phyloP scores from a whole-genome alignment of 352 stramenopile genomes.

The Globisporangium abappressorium region DNA sequence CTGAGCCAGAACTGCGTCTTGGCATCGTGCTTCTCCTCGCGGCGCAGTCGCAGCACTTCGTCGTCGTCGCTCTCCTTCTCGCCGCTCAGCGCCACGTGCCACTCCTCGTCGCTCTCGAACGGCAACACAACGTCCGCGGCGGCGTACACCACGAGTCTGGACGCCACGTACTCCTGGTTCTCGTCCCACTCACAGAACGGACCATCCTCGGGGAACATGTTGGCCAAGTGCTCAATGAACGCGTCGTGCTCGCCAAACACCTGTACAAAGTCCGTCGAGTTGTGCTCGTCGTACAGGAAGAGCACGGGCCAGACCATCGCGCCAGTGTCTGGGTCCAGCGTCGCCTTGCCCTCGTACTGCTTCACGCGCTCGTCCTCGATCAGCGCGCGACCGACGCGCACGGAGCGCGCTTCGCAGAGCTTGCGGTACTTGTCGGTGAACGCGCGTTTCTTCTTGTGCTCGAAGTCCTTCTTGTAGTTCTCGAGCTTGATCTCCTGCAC shows the following conservation, averaged over 20 bases:
- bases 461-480: slow-evolving; percentile 58
- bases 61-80: slow-evolving; percentile 68
- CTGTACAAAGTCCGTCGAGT: slow-evolving; percentile 83
- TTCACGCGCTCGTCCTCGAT: slow-evolving; percentile 79
- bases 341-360: slow-evolving; percentile 81
- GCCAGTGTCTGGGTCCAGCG: slow-evolving; percentile 57
- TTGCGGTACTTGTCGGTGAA: slow-evolving; percentile 79
- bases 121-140: slow-evolving; percentile 68
- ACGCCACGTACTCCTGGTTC: slow-evolving; percentile 69
- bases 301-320: slow-evolving; percentile 79
- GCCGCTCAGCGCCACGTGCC: slow-evolving; percentile 76
- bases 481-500: slow-evolving; percentile 64
- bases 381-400: slow-evolving; percentile 70
- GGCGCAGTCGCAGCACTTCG: slow-evolving; percentile 54
- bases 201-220: slow-evolving; percentile 88
- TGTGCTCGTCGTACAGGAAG: slow-evolving; percentile 85
- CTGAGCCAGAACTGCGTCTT: slow-evolving; percentile 80
- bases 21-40: slow-evolving; percentile 71
- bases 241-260: slow-evolving; percentile 75
- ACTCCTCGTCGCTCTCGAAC: slow-evolving; percentile 60
- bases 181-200: slow-evolving; percentile 81
- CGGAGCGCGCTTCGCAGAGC: slow-evolving; percentile 53
- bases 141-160: slow-evolving; percentile 71
- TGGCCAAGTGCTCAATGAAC: slow-evolving; percentile 83
- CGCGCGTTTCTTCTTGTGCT: slow-evolving; percentile 63